phyloP scores from a whole-genome alignment of 2,329 filamentous ascomycete genomes.

The Elsinoe fawcettii region DNA sequence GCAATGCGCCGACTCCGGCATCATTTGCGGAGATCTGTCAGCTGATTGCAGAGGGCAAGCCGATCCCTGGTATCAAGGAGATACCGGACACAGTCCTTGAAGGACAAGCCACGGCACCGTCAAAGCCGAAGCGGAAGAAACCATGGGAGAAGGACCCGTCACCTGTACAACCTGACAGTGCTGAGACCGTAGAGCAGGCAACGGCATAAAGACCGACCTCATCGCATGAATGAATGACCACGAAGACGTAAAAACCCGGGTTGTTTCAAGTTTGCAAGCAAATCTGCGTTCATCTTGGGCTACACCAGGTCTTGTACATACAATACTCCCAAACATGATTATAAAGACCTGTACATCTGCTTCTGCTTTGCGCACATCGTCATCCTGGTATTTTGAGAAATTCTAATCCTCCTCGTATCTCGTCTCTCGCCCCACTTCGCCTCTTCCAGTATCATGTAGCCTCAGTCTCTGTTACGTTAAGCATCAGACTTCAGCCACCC shows the following conservation, averaged over 20 bases:
- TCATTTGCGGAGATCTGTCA: constrained; percentile 81
- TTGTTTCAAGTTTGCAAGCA: too few relatives aligned
- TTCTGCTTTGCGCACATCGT: not conserved
- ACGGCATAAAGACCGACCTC: not conserved
- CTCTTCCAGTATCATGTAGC: not conserved
- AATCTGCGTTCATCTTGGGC: not conserved
- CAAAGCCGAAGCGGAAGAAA: constrained; percentile 51
- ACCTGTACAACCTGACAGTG: not conserved
- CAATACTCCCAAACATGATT: not conserved
- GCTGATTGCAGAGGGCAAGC: constrained; percentile 71
- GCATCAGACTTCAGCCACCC: too few relatives aligned
- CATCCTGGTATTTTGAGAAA: not conserved
- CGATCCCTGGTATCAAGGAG: constrained; percentile 78
- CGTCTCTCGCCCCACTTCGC: not conserved
- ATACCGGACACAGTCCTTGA: constrained; percentile 73
- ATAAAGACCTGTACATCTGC: not conserved
- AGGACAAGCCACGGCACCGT: constrained; percentile 55
- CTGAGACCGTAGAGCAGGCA: not conserved
- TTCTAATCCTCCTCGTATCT: too few relatives aligned
- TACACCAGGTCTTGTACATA: not conserved
- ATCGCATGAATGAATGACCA: not conserved
- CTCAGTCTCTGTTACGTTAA: not conserved
- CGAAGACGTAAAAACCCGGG: too few relatives aligned
- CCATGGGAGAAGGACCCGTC: constrained; percentile 67
- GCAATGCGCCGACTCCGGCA: constrained; percentile 64